Evolutionary conservation across 1,139 yeast species (phyloP).

Genomic region (Suhomyces panamericanus): DNA sequence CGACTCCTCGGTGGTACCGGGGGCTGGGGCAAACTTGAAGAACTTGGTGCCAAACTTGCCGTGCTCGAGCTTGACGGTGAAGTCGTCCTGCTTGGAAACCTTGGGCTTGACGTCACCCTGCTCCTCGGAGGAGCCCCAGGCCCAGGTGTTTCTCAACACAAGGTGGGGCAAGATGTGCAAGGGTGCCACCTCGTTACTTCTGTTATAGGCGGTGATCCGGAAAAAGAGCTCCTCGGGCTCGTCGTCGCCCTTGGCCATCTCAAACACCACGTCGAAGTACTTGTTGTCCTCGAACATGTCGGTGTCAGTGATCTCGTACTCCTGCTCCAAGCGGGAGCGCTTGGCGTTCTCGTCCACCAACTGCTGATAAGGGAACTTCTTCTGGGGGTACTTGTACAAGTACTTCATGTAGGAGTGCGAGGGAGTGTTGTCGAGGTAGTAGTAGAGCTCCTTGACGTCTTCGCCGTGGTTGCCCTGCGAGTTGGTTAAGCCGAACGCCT

Average conservation of each 20-base stretch:
- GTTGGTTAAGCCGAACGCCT: conserved; percentile 86
- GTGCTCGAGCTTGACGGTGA: conserved; percentile 61
- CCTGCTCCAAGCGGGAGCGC: conserved; percentile 62
- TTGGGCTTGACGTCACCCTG: conserved; percentile 55
- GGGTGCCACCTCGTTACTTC: conserved; percentile 84
- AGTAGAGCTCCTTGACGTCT: conserved; percentile 83
- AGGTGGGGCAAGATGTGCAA: conserved; percentile 84
- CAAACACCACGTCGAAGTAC: conserved; percentile 88
- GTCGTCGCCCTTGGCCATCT: conserved; percentile 84
- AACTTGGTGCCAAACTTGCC: conserved; percentile 72
- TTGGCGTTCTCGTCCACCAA: conserved; percentile 68
- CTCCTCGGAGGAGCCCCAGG: conserved; percentile 70
- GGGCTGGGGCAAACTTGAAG: conserved; percentile 84
- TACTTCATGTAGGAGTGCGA: conserved; percentile 93
- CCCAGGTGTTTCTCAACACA: conserved; percentile 89
- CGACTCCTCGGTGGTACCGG: conserved; percentile 60
- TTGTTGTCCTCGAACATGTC: conserved; percentile 75
- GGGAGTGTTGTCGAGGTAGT: conserved; percentile 87
- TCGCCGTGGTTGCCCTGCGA: conserved; percentile 97
- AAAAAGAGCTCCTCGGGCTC: conserved; percentile 81
- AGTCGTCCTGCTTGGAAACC: conserved; percentile 45
- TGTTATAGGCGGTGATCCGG: conserved; percentile 85
- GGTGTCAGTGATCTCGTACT: conserved; percentile 75
- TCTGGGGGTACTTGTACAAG: conserved; percentile 88
- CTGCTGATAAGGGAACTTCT: conserved; percentile 78